These are phyloP conservation scores for Amoebophrya sp. DNA, from an alignment of 169 alveolate genomes.

Conservation along the genomic window DNA sequence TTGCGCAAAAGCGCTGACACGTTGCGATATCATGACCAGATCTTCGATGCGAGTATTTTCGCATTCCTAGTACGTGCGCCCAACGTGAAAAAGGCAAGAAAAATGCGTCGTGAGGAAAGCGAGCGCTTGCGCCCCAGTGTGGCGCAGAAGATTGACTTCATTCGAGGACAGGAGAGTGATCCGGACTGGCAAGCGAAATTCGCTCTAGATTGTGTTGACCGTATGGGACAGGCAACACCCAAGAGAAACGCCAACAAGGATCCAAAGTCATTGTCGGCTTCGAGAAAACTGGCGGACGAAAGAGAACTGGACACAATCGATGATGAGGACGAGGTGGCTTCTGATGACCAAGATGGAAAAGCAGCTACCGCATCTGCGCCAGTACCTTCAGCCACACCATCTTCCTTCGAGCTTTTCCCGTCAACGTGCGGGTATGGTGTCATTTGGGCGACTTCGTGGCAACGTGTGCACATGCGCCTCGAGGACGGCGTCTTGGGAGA, in stretches of 20 bases:
- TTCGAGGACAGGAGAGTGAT: background rate
- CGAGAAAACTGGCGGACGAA: too few relatives aligned
- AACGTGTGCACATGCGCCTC: conserved; percentile 15
- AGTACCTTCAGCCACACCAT: too few relatives aligned
- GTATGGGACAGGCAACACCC: background rate
- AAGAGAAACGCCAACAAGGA: background rate
- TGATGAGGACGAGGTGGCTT: background rate
- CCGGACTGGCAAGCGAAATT: background rate
- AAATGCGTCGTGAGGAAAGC: background rate
- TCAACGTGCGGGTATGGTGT: background rate
- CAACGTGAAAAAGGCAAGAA: background rate
- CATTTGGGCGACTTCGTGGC: background rate
- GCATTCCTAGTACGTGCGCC: background rate
- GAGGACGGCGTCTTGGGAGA: background rate
- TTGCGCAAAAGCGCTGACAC: background rate
- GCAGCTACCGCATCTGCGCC: background rate
- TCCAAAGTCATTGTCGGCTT: too few relatives aligned
- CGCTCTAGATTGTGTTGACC: background rate
- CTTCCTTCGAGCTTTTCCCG: conserved; percentile 1
- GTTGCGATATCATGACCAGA: background rate
- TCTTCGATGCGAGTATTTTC: background rate
- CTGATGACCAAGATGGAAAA: background rate
- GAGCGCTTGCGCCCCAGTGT: background rate
- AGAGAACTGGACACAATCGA: too few relatives aligned
- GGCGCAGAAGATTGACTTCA: background rate